These are phyloP conservation scores for Discostella stelligera DNA, from an alignment of 352 stramenopile species.

Conservation along the genomic window DNA sequence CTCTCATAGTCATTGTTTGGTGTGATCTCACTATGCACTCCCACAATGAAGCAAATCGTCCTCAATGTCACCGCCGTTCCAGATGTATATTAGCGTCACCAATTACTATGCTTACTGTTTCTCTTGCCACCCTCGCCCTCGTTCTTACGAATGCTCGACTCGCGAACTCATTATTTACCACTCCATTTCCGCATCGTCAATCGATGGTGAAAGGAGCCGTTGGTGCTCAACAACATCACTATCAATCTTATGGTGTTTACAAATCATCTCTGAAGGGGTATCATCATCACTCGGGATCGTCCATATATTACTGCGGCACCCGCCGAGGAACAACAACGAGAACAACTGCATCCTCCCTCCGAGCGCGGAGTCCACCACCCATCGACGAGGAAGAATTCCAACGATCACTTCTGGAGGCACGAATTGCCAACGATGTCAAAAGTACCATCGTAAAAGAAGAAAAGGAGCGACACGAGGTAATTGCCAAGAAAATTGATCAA, in stretches of 20 bases:
- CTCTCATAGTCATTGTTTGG: not conserved
- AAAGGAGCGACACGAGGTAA: conserved; percentile 23
- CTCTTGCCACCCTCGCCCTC: no score
- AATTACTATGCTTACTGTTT: no score
- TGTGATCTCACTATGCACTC: conserved; percentile 1
- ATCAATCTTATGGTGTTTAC: no score
- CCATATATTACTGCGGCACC: not conserved
- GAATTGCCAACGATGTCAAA: conserved; percentile 30
- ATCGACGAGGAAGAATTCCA: conserved; percentile 24
- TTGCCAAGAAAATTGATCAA: conserved; percentile 36
- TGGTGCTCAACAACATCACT: no score
- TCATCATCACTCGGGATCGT: not conserved
- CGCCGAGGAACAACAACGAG: not conserved
- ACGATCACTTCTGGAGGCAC: conserved; percentile 12
- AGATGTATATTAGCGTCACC: no score
- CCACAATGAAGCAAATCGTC: not conserved
- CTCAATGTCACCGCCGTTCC: no score
- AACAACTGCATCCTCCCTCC: not conserved
- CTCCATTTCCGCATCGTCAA: no score
- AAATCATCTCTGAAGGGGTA: not conserved
- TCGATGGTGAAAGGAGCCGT: no score
- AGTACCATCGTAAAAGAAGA: conserved; percentile 24
- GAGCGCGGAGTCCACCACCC: not conserved
- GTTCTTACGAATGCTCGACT: no score
- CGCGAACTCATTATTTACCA: no score